Evolutionary conservation across 495 filamentous ascomycete species (phyloP).

Genomic region (Pyronema domesticum): DNA sequence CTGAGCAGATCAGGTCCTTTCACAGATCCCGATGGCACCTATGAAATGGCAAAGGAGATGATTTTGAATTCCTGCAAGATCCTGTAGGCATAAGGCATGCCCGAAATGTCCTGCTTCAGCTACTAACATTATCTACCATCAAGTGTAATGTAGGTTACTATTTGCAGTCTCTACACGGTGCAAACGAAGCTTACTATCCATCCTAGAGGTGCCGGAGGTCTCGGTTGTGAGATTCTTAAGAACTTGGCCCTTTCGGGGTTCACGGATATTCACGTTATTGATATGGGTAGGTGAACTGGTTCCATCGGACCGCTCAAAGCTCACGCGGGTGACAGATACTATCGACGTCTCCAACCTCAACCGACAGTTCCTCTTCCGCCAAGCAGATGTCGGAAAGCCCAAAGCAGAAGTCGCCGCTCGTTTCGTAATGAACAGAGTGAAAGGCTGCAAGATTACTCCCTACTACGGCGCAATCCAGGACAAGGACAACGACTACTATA

Average conservation of each 20-base stretch:
- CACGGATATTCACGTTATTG: slow-evolving; percentile 94
- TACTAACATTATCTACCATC: background rate
- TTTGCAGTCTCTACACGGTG: background rate
- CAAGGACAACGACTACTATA: slow-evolving; percentile 92
- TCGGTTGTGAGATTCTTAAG: slow-evolving; percentile 95
- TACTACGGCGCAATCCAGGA: slow-evolving; percentile 93
- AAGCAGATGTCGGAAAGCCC: slow-evolving; percentile 75
- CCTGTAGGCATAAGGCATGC: slow-evolving; percentile 34
- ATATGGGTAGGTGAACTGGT: slow-evolving; percentile 53
- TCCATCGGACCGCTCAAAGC: background rate
- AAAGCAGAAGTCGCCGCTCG: slow-evolving; percentile 87
- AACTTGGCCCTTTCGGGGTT: slow-evolving; percentile 91
- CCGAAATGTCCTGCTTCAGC: background rate
- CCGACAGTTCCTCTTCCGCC: slow-evolving; percentile 90
- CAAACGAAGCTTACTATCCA: background rate
- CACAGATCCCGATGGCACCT: slow-evolving; percentile 49
- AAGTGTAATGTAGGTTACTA: slow-evolving; percentile 13
- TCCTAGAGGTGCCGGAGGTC: slow-evolving; percentile 73
- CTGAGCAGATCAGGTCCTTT: slow-evolving; percentile 60
- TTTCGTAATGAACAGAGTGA: slow-evolving; percentile 76
- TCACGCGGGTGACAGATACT: slow-evolving; percentile 40
- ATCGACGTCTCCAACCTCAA: slow-evolving; percentile 99
- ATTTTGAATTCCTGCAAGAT: slow-evolving; percentile 47
- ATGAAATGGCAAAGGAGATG: slow-evolving; percentile 40
- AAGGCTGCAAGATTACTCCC: slow-evolving; percentile 79